These are phyloP conservation scores for Ilex asprella DNA, from an alignment of 257 asterid species.

Conservation along the genomic window DNA sequence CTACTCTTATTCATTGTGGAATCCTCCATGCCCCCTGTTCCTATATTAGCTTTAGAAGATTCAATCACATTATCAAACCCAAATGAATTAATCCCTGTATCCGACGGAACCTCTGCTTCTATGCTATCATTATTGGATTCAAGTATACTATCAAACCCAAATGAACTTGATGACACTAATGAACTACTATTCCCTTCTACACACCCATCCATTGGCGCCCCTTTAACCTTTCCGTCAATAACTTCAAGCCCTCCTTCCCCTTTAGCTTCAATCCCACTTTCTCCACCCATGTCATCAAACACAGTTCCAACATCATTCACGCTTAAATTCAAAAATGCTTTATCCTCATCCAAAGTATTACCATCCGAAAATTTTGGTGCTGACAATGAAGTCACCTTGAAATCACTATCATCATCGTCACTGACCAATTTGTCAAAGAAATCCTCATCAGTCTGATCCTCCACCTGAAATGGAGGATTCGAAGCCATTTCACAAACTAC, in stretches of 20 bases:
- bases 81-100: conserved; percentile 18
- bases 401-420: conserved; percentile 63
- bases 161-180: conserved; percentile 28
- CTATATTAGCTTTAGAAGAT: background rate
- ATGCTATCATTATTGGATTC: conserved; percentile 27
- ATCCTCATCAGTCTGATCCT: conserved; percentile 95
- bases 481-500: conserved; percentile 53
- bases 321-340: conserved; percentile 66
- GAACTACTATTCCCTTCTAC: conserved; percentile 23
- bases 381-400: conserved; percentile 33
- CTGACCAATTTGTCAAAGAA: conserved; percentile 87
- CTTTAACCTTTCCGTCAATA: conserved; percentile 5
- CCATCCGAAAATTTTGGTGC: conserved; percentile 30
- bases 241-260: conserved; percentile 22
- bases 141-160: conserved; percentile 31
- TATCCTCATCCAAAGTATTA: conserved; percentile 60
- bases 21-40: background rate
- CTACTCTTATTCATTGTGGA: conserved; percentile 22
- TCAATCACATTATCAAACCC: conserved; percentile 32
- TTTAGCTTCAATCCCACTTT: conserved; percentile 12
- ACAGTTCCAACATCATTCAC: conserved; percentile 35
- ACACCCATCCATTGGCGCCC: conserved; percentile 13
- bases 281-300: conserved; percentile 17
- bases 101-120: conserved; percentile 27
- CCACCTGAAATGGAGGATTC: conserved; percentile 88